Evolutionary conservation across 2,329 filamentous ascomycete species (phyloP).

Genomic region (Bertia moriformis): DNA sequence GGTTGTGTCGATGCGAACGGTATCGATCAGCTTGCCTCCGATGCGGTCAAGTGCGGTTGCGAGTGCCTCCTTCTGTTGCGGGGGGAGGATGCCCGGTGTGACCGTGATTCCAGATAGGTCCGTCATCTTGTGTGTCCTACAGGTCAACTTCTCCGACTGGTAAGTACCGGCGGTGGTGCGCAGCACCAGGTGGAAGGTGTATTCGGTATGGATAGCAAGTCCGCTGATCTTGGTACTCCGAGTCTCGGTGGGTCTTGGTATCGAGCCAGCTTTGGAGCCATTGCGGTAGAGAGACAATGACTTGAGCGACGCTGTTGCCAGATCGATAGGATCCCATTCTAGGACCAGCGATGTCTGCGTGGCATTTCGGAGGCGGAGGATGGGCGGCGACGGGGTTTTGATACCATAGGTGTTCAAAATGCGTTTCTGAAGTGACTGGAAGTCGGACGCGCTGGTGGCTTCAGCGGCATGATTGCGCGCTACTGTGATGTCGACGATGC

Average conservation of each 20-base stretch:
- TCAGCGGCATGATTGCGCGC: conserved; percentile 74
- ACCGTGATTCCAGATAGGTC: conserved; percentile 91
- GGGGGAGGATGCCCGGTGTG: conserved; percentile 73
- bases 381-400: conserved; percentile 58
- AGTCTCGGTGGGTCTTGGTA: conserved; percentile 74
- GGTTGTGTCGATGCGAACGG: conserved; percentile 88
- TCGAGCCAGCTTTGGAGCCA: conserved; percentile 88
- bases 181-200: conserved; percentile 83
- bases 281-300: conserved; percentile 87
- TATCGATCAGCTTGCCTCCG: conserved; percentile 79
- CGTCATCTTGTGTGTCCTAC: conserved; percentile 96
- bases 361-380: conserved; percentile 84
- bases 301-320: conserved; percentile 82
- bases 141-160: conserved; percentile 66
- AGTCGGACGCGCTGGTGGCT: conserved; percentile 56
- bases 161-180: conserved; percentile 82
- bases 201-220: conserved; percentile 89
- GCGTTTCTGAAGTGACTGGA: conserved; percentile 72
- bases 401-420: conserved; percentile 81
- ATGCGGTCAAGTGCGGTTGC: conserved; percentile 68
- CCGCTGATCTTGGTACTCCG: conserved; percentile 94
- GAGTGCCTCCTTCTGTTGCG: conserved; percentile 57
- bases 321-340: conserved; percentile 90
- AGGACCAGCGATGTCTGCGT: conserved; percentile 97
- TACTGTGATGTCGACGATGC: conserved; percentile 95